Conservation (phyloP, 495 filamentous ascomycete species). For the Hyaloscypha variabilis region DNA sequence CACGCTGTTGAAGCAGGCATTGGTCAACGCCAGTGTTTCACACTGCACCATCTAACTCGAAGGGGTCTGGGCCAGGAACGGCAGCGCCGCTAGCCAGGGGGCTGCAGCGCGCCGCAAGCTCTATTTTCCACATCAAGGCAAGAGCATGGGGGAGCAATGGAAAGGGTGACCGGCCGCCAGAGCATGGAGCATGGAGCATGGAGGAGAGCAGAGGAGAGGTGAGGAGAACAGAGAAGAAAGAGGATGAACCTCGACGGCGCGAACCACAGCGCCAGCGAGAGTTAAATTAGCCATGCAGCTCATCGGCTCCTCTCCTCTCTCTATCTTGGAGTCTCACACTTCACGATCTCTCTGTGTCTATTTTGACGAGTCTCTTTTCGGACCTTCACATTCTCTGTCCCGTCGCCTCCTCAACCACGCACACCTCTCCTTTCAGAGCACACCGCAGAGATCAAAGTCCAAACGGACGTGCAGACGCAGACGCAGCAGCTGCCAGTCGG, state of each 20-base stretch:
- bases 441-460: no score
- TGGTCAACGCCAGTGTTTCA: neutral
- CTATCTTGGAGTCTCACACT: no score
- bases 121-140: neutral
- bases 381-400: neutral
- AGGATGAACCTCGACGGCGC: neutral
- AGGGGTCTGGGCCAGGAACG: neutral
- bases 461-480: neutral
- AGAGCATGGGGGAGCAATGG: neutral
- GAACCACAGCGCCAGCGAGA: conserved; percentile 19
- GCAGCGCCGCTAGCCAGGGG: neutral
- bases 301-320: neutral
- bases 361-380: neutral
- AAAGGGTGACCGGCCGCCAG: neutral
- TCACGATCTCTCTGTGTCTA: no score
- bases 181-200: neutral
- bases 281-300: neutral
- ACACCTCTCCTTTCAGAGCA: no score
- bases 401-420: neutral
- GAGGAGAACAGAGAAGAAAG: neutral
- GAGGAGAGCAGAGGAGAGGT: neutral
- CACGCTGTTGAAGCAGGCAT: neutral
- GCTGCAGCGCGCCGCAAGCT: neutral
- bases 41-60: neutral
- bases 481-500: neutral